These are phyloP conservation scores for Cladorrhinum sp. DNA, from an alignment of 2,329 filamentous ascomycete species.

Conservation along the genomic window DNA sequence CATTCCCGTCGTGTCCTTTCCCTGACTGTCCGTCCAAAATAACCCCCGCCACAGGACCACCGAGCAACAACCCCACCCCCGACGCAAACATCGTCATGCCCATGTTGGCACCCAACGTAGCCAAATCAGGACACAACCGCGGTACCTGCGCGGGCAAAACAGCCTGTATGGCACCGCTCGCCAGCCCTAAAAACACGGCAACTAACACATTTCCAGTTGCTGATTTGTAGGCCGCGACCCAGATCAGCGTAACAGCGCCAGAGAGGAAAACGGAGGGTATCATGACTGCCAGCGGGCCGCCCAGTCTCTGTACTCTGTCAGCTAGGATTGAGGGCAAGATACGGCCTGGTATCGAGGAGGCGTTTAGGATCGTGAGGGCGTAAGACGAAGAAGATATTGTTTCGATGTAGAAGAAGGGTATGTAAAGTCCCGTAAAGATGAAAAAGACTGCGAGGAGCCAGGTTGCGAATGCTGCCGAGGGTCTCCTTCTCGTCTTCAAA, in stretches of 20 bases:
- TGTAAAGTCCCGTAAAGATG: conserved; percentile 20
- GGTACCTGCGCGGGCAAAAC: conserved; percentile 9
- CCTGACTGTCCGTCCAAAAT: not conserved
- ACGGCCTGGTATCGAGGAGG: conserved; percentile 4
- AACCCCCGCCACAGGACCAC: conserved; percentile 15
- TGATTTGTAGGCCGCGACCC: not conserved
- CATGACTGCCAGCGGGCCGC: conserved; percentile 12
- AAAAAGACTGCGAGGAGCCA: conserved; percentile 18
- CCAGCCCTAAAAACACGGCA: conserved; percentile 9
- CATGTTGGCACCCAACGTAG: conserved; percentile 12
- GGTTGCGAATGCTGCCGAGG: conserved; percentile 17
- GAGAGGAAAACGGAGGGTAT: conserved; percentile 7
- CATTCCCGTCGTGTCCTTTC: not conserved
- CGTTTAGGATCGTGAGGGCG: conserved; percentile 21
- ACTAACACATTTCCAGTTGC: conserved; percentile 6
- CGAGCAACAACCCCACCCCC: conserved; percentile 12
- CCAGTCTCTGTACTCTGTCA: conserved; percentile 5
- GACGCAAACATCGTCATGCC: conserved; percentile 14
- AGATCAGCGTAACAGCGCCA: conserved; percentile 6
- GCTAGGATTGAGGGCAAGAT: conserved; percentile 9
- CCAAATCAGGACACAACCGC: conserved; percentile 11
- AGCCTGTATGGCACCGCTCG: conserved; percentile 11
- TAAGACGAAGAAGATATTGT: conserved; percentile 13
- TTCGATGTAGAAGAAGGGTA: conserved; percentile 24
- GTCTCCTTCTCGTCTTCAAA: too few species aligned